Conservation (phyloP, 1,139 yeast species). For the Nakaseomyces delphensis region DNA sequence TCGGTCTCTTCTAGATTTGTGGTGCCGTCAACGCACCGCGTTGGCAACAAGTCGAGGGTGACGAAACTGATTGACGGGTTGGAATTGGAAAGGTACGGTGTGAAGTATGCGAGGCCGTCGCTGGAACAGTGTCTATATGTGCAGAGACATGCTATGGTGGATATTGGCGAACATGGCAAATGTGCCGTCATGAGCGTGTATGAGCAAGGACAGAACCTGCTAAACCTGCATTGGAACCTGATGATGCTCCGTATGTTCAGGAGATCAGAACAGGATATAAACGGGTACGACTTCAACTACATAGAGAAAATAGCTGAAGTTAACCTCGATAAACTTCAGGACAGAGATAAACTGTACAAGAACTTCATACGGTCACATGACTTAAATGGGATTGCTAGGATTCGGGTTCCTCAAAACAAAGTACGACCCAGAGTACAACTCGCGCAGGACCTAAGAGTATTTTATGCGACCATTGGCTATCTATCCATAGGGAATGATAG, state of each 20-base stretch:
- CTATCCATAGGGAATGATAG: not conserved
- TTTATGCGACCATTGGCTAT: not conserved
- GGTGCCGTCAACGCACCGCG: not conserved
- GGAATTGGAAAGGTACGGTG: not conserved
- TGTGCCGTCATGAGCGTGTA: not conserved
- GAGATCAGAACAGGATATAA: conserved; percentile 10
- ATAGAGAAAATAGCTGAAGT: conserved; percentile 7
- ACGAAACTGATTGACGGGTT: not conserved
- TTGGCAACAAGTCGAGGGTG: not conserved
- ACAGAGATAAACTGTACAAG: not conserved
- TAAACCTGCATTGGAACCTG: conserved; percentile 1
- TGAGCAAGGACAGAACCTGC: conserved; percentile 1
- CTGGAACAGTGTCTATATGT: conserved; percentile 1
- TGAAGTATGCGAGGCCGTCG: not conserved
- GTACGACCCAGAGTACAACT: not conserved
- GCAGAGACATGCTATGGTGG: not conserved
- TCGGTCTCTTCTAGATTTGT: not conserved
- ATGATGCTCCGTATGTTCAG: conserved; percentile 8
- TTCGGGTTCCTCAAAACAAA: not conserved
- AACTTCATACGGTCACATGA: not conserved
- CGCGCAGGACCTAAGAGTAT: not conserved
- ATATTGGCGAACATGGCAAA: not conserved
- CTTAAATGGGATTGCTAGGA: not conserved
- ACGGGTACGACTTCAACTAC: conserved; percentile 14
- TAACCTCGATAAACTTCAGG: not conserved